Conservation (phyloP, 2,329 filamentous ascomycete species). For the Exophiala bonariae region DNA sequence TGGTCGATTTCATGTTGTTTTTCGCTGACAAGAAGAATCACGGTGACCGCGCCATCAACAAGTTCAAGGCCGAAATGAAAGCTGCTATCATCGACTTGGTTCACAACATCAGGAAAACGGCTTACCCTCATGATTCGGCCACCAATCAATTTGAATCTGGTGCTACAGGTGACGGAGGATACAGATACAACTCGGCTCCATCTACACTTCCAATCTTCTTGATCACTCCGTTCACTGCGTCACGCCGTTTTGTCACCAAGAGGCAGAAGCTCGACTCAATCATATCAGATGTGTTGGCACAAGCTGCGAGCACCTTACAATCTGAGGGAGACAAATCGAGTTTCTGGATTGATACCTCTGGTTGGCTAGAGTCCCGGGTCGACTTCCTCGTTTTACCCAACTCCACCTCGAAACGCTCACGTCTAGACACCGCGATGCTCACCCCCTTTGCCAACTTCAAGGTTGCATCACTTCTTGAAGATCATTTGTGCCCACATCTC, state of each 20-base stretch:
- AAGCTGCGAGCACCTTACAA: constrained; percentile 34
- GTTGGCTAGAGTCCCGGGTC: constrained; percentile 35
- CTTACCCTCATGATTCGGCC: constrained; percentile 26
- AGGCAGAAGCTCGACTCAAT: constrained; percentile 15
- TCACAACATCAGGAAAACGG: constrained; percentile 33
- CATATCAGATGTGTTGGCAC: constrained; percentile 12
- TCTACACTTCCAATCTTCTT: constrained; percentile 37
- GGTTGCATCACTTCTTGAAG: constrained; percentile 37
- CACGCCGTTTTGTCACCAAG: constrained; percentile 35
- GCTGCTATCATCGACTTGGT: constrained; percentile 35
- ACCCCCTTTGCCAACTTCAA: constrained; percentile 36
- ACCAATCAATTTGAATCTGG: constrained; percentile 1
- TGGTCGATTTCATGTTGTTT: constrained; percentile 12
- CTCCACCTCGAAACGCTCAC: constrained; percentile 23
- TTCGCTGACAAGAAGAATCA: constrained; percentile 9
- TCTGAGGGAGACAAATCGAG: constrained; percentile 36
- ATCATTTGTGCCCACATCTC: constrained; percentile 38
- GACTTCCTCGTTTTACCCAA: constrained; percentile 25
- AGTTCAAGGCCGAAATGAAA: constrained; percentile 17
- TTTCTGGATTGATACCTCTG: constrained; percentile 42
- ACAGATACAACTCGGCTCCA: constrained; percentile 26
- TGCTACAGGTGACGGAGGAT: constrained; percentile 18
- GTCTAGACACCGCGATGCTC: constrained; percentile 11
- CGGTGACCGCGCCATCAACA: constrained; percentile 4
- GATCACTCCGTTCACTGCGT: constrained; percentile 37